A percentile compares a stretch with the other conserved stretches of the same genome.
These are phyloP conservation scores for Knufia petricola DNA, from an alignment of 2,329 filamentous ascomycete genomes.

Conservation along the genomic window DNA sequence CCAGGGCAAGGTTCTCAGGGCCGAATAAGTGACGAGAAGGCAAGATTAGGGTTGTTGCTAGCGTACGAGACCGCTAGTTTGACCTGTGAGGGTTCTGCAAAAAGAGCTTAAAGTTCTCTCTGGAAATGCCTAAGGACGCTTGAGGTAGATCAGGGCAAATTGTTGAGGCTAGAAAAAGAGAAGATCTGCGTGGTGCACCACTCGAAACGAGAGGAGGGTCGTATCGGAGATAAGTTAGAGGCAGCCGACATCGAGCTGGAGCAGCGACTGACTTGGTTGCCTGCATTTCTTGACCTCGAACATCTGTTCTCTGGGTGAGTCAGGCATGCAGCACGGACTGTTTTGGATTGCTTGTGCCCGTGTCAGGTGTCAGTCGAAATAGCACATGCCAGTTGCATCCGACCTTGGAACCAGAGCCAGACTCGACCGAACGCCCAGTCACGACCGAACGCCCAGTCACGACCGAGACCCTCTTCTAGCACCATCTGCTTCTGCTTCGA, in stretches of 20 bases:
- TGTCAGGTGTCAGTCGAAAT: neutral
- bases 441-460: constrained; percentile 3
- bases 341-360: neutral
- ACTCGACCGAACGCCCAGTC: too few relatives aligned
- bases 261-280: too few relatives aligned
- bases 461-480: neutral
- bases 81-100: too few relatives aligned
- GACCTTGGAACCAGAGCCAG: too few relatives aligned
- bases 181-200: neutral
- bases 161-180: neutral
- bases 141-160: neutral
- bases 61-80: too few relatives aligned
- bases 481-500: neutral
- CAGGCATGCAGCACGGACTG: constrained; percentile 6
- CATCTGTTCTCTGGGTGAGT: neutral
- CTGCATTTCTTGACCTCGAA: neutral
- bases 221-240: neutral
- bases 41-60: too few relatives aligned
- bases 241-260: too few relatives aligned
- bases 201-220: neutral
- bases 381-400: neutral
- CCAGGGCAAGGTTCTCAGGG: too few relatives aligned
- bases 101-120: too few relatives aligned
- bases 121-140: too few relatives aligned
- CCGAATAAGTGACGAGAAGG: too few relatives aligned